These are phyloP conservation scores for Cercophora samala DNA, from an alignment of 495 filamentous ascomycete species.

Conservation along the genomic window DNA sequence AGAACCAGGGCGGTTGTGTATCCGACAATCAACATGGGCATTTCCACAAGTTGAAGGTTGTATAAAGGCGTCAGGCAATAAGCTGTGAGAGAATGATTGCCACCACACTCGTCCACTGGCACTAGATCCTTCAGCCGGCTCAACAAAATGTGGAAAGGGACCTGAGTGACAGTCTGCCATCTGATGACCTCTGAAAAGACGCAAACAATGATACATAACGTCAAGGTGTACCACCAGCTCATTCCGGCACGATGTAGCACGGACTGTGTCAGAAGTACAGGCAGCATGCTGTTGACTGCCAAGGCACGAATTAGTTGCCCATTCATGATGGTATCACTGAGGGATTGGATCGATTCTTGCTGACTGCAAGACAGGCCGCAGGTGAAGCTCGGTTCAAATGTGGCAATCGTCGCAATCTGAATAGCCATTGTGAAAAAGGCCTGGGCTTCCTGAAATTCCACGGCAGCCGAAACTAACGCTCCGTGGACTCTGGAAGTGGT, in stretches of 20 bases:
- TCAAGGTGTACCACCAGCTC: conserved; percentile 7
- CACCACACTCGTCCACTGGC: conserved; percentile 1
- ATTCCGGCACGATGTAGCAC: background rate
- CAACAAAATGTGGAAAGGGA: background rate
- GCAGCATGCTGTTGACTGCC: conserved; percentile 6
- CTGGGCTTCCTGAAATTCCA: conserved; percentile 12
- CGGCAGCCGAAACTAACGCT: background rate
- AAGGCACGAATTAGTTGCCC: background rate
- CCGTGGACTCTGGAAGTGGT: background rate
- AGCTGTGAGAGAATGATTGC: background rate
- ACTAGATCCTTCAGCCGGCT: background rate
- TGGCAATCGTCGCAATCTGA: conserved; percentile 3
- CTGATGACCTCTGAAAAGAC: background rate
- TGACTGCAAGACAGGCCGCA: background rate
- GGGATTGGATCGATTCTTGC: background rate
- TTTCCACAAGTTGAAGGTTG: background rate
- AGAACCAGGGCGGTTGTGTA: background rate
- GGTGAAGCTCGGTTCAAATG: background rate
- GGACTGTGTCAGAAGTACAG: background rate
- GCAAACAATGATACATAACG: background rate
- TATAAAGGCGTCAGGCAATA: conserved; percentile 5
- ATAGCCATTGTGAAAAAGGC: conserved; percentile 8
- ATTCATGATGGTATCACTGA: conserved; percentile 2
- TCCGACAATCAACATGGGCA: background rate
- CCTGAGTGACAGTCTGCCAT: background rate